Evolutionary conservation across 1,139 yeast genomes (phyloP), one percentile per base, ranked within the genome.

Genomic region (Lodderomyces orthopsilosis): DNA sequence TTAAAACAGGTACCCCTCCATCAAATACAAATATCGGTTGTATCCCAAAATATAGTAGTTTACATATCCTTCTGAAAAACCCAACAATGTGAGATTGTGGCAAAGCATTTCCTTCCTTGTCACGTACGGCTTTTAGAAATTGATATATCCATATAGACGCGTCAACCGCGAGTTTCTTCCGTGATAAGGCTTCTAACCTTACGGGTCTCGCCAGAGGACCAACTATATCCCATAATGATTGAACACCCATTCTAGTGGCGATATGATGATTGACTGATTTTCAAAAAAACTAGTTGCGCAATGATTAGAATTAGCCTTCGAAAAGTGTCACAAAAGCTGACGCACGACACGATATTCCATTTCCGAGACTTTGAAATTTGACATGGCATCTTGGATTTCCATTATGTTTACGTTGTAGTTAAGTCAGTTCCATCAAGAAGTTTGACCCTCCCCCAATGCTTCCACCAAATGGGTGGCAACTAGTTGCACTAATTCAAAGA

Each of bases 111-210:
- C 98, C 98, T 35, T 86, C 86, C 37, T 79, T 68, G 58, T 90
- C 96, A 53, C 98, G 74, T 19, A 93, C 95, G 1, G 98, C 98
- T 59, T 91, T 93, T 51, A 94, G 69, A 58, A 94, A 94, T 62
- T 94, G 99, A 60, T 94, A 94, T 44, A 94, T 87, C 99, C 99
- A 94, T 52, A 94, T 94, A 2, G 98, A 91, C 0, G 98, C 99
- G 70, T 94, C 99, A 9, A 94, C 94, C 0, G 98, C 98, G 54
- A 94, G 69, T 46, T 78, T 73, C 59, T 85, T 85, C 47, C 90
- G 79, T 15, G 81, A 68, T 35, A 93, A 71, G 0, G 95, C 84
- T 59, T 93, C 98, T 26, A 94, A 74, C 43, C 93, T 74, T 2
- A 93, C 96, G 0, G 98, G 97, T 43, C 87, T 73, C 0, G 98